Conservation (phyloP, 352 stramenopile genomes). For the Phytophthora macrochlamydospora region DNA sequence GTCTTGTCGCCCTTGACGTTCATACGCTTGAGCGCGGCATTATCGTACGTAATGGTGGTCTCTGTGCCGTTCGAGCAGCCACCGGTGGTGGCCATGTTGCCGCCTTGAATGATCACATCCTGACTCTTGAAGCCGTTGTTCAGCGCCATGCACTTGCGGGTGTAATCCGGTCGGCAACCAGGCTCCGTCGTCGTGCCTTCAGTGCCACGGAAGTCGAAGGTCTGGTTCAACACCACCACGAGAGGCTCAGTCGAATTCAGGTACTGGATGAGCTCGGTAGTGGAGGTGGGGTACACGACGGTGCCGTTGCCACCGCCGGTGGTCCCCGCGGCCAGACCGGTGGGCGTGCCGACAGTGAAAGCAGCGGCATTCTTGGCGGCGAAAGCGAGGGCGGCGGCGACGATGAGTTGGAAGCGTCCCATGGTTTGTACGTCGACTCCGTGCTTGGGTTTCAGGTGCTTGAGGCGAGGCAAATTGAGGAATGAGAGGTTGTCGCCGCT, state of each 20-base stretch:
- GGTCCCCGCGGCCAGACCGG: slow-evolving; percentile 30
- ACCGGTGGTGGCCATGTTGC: slow-evolving; percentile 48
- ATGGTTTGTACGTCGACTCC: slow-evolving; percentile 8
- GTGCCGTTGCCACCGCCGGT: slow-evolving; percentile 35
- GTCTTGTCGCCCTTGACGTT: slow-evolving; percentile 46
- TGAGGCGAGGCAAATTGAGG: slow-evolving; percentile 13
- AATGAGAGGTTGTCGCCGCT: slow-evolving; percentile 12
- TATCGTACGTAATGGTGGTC: slow-evolving; percentile 29
- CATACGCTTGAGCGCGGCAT: slow-evolving; percentile 29
- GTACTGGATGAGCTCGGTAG: slow-evolving; percentile 34
- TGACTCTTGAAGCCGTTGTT: slow-evolving; percentile 51
- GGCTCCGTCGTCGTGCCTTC: slow-evolving; percentile 41
- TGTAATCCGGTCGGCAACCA: slow-evolving; percentile 37
- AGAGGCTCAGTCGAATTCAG: slow-evolving; percentile 26
- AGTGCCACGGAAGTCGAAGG: slow-evolving; percentile 43
- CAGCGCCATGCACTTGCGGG: slow-evolving; percentile 40
- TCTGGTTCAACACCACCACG: slow-evolving; percentile 45
- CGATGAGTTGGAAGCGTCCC: slow-evolving; percentile 11
- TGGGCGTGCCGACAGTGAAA: slow-evolving; percentile 23
- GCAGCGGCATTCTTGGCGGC: slow-evolving; percentile 10
- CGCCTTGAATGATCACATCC: slow-evolving; percentile 45
- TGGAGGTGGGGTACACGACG: slow-evolving; percentile 35
- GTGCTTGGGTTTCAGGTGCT: background rate
- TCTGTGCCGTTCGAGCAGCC: slow-evolving; percentile 38
- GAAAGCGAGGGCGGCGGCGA: slow-evolving; percentile 9